Evolutionary conservation across 2,329 filamentous ascomycete genomes (phyloP).

Genomic region (Colletotrichum navitas): DNA sequence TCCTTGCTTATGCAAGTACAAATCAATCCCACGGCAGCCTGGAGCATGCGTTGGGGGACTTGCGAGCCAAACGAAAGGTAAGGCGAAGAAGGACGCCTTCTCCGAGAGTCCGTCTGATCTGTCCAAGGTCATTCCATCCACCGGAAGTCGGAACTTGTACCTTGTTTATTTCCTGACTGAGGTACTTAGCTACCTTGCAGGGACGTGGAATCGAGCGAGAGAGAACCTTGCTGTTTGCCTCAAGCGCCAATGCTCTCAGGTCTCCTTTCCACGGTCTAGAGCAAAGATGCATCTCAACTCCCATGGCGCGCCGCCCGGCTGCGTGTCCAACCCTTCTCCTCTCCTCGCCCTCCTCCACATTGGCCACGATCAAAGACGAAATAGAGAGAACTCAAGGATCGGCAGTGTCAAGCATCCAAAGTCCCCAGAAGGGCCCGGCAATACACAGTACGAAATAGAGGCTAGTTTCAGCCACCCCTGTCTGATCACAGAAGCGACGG

Average conservation of each 20-base stretch:
- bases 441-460: conserved; percentile 3
- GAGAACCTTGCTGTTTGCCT: not conserved
- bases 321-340: conserved; percentile 4
- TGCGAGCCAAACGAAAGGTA: conserved; percentile 26
- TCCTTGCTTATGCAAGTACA: conserved; percentile 21
- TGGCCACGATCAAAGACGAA: not conserved
- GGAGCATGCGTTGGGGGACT: conserved; percentile 9
- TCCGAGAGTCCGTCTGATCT: not conserved
- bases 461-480: conserved; percentile 34
- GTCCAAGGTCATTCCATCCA: conserved; percentile 26
- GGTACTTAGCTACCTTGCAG: not conserved
- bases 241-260: not conserved
- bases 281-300: conserved; percentile 5
- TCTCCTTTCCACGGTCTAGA: not conserved
- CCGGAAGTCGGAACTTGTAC: conserved; percentile 31
- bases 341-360: not conserved
- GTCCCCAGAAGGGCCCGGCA: not conserved
- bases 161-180: not conserved
- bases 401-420: conserved; percentile 1
- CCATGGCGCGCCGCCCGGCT: conserved; percentile 7
- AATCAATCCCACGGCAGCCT: conserved; percentile 21
- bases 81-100: conserved; percentile 10
- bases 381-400: conserved; percentile 15
- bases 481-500: conserved; percentile 30
- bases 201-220: not conserved